A percentile compares a stretch with the other conserved stretches of the same genome.
Evolutionary conservation across 2,329 filamentous ascomycete genomes (phyloP).

Genomic region (Ramularia collo-cygni): DNA sequence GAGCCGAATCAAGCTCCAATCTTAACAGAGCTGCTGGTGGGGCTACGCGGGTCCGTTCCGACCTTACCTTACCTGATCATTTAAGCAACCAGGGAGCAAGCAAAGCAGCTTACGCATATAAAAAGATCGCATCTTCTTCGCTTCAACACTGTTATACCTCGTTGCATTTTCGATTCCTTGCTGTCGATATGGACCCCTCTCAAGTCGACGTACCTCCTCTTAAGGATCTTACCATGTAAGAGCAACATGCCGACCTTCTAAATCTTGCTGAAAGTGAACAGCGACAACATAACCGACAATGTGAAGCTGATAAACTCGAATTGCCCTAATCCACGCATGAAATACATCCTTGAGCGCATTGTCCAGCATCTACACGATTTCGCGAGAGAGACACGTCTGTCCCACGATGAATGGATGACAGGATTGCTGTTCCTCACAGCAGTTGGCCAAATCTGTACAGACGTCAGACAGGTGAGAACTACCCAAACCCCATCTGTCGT

Average conservation of each 20-base stretch:
- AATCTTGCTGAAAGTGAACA: too few relatives aligned
- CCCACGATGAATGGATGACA: conserved; percentile 71
- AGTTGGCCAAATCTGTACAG: conserved; percentile 65
- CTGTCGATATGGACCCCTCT: conserved; percentile 44
- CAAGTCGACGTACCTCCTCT: conserved; percentile 45
- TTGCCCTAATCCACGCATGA: conserved; percentile 57
- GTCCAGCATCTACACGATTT: conserved; percentile 78
- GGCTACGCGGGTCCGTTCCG: conserved; percentile 14
- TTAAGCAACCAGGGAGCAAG: conserved; percentile 9
- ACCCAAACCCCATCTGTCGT: too few relatives aligned
- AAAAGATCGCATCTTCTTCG: background rate
- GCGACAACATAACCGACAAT: conserved; percentile 72
- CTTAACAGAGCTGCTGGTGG: conserved; percentile 4
- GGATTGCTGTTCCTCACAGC: conserved; percentile 64
- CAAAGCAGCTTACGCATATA: conserved; percentile 2
- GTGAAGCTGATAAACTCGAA: conserved; percentile 68
- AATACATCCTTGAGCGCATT: conserved; percentile 65
- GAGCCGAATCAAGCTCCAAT: conserved; percentile 10
- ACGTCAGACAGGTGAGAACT: conserved; percentile 59
- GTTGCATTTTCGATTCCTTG: too few relatives aligned
- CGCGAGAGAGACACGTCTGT: conserved; percentile 68
- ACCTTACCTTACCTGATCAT: conserved; percentile 1
- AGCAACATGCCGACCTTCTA: too few relatives aligned
- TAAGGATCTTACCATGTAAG: conserved; percentile 60
- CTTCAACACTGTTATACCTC: background rate